Conservation (phyloP, 148 eudicot species). For the Vaccinium corymbosum region DNA sequence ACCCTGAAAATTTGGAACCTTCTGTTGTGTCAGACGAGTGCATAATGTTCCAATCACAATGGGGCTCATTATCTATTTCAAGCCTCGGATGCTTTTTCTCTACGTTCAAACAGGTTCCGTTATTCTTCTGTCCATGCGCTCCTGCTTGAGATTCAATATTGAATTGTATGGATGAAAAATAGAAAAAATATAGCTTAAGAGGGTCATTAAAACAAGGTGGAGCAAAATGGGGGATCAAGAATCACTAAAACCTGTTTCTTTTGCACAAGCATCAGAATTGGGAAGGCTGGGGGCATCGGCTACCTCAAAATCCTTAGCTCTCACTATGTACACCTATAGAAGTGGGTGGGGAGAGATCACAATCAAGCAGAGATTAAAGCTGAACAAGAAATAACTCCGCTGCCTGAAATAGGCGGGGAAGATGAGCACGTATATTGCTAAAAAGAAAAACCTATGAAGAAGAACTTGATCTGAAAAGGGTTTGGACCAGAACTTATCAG, state of each 20-base stretch:
- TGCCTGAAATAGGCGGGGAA: background rate
- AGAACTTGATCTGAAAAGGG: background rate
- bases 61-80: background rate
- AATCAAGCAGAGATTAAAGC: background rate
- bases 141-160: background rate
- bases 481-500: background rate
- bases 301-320: constrained; percentile 4
- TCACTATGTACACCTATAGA: constrained; percentile 1
- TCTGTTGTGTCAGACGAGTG: background rate
- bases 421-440: background rate
- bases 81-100: background rate
- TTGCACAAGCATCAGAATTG: background rate
- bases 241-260: constrained; percentile 8
- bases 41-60: background rate
- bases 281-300: background rate
- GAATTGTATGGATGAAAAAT: background rate
- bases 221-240: background rate
- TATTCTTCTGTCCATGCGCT: background rate
- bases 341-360: background rate
- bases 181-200: background rate
- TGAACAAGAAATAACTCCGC: background rate
- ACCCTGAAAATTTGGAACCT: background rate
- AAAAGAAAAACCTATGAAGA: background rate
- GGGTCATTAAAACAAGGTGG: background rate
- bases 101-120: background rate